Conservation (phyloP, 2,329 filamentous ascomycete genomes). For the Drechslera avenae region DNA sequence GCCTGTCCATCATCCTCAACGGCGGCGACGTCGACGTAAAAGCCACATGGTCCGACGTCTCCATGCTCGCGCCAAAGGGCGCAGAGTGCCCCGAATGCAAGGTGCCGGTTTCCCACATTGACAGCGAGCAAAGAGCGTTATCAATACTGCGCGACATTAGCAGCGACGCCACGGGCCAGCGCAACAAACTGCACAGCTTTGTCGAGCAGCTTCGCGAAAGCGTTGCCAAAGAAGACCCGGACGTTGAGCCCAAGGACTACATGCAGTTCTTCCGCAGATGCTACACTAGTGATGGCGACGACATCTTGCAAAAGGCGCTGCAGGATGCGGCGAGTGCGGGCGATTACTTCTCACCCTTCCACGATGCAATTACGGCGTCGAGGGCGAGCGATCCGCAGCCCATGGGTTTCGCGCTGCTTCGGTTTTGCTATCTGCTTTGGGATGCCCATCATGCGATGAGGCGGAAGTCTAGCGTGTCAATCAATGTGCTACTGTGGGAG, state of each 20-base stretch:
- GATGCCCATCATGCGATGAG: background rate
- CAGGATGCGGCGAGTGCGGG: slow-evolving; percentile 6
- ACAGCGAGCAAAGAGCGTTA: slow-evolving; percentile 4
- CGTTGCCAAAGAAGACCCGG: background rate
- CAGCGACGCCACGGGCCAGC: background rate
- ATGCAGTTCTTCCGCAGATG: slow-evolving; percentile 6
- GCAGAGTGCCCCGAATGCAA: slow-evolving; percentile 7
- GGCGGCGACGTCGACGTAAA: slow-evolving; percentile 6
- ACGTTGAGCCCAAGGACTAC: background rate
- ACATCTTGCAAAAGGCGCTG: slow-evolving; percentile 5
- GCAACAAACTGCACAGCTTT: slow-evolving; percentile 4
- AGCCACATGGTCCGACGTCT: slow-evolving; percentile 3
- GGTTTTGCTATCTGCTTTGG: slow-evolving; percentile 7
- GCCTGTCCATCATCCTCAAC: slow-evolving; percentile 1
- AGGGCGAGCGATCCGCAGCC: slow-evolving; percentile 1
- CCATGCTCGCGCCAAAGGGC: background rate
- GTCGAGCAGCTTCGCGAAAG: slow-evolving; percentile 5
- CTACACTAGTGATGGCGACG: slow-evolving; percentile 6
- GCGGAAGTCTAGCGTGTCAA: background rate
- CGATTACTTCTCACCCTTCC: slow-evolving; percentile 5
- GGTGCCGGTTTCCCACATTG: slow-evolving; percentile 1
- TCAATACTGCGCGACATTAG: slow-evolving; percentile 3
- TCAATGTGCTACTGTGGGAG: slow-evolving; percentile 3
- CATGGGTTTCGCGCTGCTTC: slow-evolving; percentile 2
- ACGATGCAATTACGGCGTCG: slow-evolving; percentile 4